phyloP scores from a whole-genome alignment of 2,329 filamentous ascomycete genomes.

The Beauveria pseudobassiana region DNA sequence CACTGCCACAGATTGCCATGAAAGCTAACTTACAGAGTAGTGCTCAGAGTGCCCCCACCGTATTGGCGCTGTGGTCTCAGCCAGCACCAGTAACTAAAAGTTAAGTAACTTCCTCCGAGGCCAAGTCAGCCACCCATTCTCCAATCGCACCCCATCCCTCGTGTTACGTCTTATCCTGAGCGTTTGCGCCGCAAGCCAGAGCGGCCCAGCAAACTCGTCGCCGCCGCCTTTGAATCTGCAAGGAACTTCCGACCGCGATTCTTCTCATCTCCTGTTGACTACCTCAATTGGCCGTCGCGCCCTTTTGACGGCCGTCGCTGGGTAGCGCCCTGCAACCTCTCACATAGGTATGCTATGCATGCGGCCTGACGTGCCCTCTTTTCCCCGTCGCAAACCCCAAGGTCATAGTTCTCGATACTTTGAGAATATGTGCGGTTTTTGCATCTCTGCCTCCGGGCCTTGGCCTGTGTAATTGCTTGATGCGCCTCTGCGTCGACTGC shows the following conservation, averaged over 20 bases:
- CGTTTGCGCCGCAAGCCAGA: slow-evolving; percentile 2
- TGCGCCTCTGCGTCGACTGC: not conserved
- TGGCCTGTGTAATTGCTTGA: not conserved
- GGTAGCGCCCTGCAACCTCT: not conserved
- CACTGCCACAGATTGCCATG: not conserved
- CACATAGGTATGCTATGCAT: slow-evolving; percentile 3
- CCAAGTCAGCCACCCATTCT: not conserved
- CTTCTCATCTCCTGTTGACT: not conserved
- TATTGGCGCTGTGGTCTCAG: not conserved
- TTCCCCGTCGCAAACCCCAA: not conserved
- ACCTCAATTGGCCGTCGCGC: not conserved
- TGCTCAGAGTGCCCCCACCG: not conserved
- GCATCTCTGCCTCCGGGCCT: not conserved
- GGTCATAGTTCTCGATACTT: not conserved
- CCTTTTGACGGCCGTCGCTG: not conserved
- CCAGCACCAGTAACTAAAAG: not conserved
- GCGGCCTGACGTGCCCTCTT: not conserved
- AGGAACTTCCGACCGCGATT: not conserved
- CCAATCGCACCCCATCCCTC: slow-evolving; percentile 6
- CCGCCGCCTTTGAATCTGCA: not conserved
- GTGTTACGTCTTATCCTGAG: slow-evolving; percentile 1
- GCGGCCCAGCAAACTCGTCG: not conserved
- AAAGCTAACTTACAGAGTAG: not conserved
- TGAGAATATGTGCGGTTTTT: too few species aligned
- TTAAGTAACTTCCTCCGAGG: not conserved